Evolutionary conservation across 139 green algal genomes (phyloP).

Genomic region (Pseudopediastrum boryanum): DNA sequence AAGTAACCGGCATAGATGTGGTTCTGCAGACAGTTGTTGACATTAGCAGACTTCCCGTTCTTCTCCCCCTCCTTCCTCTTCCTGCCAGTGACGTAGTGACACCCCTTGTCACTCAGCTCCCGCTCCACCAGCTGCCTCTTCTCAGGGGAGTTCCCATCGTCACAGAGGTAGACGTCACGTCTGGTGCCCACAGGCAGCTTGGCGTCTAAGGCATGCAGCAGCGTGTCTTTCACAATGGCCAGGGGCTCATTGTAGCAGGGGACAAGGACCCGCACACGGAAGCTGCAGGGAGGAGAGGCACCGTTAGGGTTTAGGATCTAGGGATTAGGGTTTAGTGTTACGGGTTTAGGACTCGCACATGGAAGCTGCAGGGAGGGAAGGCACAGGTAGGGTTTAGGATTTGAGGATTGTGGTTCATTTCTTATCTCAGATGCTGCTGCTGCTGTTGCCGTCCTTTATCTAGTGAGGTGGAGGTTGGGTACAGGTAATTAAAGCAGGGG

Average conservation of each 20-base stretch:
- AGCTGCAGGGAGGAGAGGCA: too few relatives aligned
- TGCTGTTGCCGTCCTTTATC: constrained; percentile 22
- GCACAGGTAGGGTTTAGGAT: too few relatives aligned
- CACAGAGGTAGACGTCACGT: background rate
- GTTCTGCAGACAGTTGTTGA: constrained; percentile 66
- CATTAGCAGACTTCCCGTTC: constrained; percentile 84
- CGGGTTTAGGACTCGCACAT: constrained; percentile 48
- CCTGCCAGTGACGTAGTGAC: constrained; percentile 72
- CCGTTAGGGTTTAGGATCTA: too few relatives aligned
- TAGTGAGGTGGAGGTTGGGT: background rate
- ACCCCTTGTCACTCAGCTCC: constrained; percentile 17
- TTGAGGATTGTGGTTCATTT: too few relatives aligned
- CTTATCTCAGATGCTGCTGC: constrained; percentile 2
- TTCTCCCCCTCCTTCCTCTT: constrained; percentile 60
- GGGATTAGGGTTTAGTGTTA: too few relatives aligned
- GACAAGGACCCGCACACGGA: constrained; percentile 45
- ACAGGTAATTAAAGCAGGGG: background rate
- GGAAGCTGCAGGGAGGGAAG: too few relatives aligned
- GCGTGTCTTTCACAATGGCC: background rate
- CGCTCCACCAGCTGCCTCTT: background rate
- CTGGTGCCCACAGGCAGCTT: background rate
- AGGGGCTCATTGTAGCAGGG: constrained; percentile 54
- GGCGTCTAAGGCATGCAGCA: background rate
- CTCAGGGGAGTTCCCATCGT: background rate
- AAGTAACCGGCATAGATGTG: constrained; percentile 56